Evolutionary conservation across 176 grass and related monocot species (phyloP).

Genomic region (Pontederia paniculata): DNA sequence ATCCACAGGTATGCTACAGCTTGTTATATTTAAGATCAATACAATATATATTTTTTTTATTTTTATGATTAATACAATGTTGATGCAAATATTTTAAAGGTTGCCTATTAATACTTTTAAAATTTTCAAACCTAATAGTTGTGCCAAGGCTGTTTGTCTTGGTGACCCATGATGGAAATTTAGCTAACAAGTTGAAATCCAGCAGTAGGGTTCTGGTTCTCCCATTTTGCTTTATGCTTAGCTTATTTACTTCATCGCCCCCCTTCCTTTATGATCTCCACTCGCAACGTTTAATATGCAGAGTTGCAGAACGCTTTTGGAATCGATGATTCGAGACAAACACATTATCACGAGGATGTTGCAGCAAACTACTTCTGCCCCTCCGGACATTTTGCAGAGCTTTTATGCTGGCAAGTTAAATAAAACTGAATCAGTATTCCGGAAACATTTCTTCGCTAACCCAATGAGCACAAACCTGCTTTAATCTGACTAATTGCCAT

Average conservation of each 20-base stretch:
- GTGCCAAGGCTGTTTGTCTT: too few relatives aligned
- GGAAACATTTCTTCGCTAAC: conserved; percentile 61
- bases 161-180: too few relatives aligned
- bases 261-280: background rate
- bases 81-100: too few relatives aligned
- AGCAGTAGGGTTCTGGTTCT: too few relatives aligned
- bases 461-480: conserved; percentile 47
- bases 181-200: too few relatives aligned
- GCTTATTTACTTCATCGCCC: background rate
- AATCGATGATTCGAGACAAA: conserved; percentile 37
- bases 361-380: conserved; percentile 31
- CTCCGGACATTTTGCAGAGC: conserved; percentile 42
- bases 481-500: conserved; percentile 16
- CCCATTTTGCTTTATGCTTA: too few relatives aligned
- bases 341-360: conserved; percentile 39
- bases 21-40: too few relatives aligned
- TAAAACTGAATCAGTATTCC: conserved; percentile 18
- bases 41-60: background rate
- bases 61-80: background rate
- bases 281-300: conserved; percentile 26
- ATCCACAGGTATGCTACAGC: conserved; percentile 55
- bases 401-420: conserved; percentile 23
- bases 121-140: too few relatives aligned
- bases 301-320: conserved; percentile 71
- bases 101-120: too few relatives aligned